Percentiles rank a stretch among this genome's conserved stretches.
Conservation (phyloP, 2,329 filamentous ascomycete species). For the Cordyceps cicadae region DNA sequence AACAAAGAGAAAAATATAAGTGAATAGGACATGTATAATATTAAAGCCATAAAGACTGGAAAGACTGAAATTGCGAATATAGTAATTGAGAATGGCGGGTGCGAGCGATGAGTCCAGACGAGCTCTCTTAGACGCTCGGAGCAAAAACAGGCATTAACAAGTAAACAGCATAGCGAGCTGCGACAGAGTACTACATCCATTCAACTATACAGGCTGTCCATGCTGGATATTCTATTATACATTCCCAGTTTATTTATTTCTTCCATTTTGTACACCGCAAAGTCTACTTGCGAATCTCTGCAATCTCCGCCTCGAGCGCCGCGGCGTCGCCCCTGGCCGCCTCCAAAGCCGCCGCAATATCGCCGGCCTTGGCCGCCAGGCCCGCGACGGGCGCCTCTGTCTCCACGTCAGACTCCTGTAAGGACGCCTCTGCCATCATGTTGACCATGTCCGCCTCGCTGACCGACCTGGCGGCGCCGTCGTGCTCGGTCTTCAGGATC, state of each 20-base stretch:
- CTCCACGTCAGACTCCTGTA: neutral
- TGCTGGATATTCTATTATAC: constrained; percentile 8
- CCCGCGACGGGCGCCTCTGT: neutral
- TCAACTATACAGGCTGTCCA: constrained; percentile 1
- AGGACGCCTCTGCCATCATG: constrained; percentile 19
- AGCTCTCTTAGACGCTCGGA: neutral
- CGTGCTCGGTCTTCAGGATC: constrained; percentile 22
- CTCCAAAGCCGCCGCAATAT: constrained; percentile 12
- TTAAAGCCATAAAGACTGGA: too few species aligned
- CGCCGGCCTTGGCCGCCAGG: constrained; percentile 2
- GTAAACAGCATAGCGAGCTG: too few species aligned
- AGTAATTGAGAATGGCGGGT: too few species aligned
- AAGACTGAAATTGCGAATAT: too few species aligned
- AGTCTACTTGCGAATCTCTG: neutral
- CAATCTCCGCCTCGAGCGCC: constrained; percentile 5
- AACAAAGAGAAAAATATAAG: too few species aligned
- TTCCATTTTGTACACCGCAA: neutral
- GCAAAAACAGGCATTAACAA: neutral
- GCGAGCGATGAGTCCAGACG: too few species aligned
- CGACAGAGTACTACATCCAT: constrained; percentile 2
- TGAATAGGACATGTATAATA: too few species aligned
- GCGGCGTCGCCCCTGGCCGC: neutral
- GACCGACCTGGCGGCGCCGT: constrained; percentile 21
- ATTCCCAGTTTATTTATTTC: neutral
- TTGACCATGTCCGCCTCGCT: constrained; percentile 30